These are phyloP conservation scores for Debaryomyces tyrocola DNA, from an alignment of 805 yeast genomes.

Conservation along the genomic window DNA sequence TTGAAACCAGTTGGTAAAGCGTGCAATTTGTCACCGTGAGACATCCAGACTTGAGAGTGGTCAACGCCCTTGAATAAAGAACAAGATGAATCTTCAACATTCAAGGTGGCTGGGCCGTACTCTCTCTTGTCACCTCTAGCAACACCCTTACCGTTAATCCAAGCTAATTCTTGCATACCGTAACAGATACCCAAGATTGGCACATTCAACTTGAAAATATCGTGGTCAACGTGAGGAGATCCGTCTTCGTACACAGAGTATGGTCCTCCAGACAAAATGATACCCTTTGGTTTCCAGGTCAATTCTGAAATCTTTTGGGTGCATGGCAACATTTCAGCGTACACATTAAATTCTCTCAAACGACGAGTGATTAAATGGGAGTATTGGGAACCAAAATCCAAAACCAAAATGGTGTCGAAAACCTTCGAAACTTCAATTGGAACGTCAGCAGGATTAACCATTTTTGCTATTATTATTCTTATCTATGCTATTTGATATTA, in stretches of 20 bases:
- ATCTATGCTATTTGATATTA: not conserved
- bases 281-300: constrained; percentile 94
- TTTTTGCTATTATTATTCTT: not conserved
- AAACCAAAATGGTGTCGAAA: constrained; percentile 94
- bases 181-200: constrained; percentile 98
- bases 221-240: constrained; percentile 97
- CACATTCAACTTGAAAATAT: constrained; percentile 82
- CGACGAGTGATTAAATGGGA: constrained; percentile 96
- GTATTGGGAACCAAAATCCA: constrained; percentile 98
- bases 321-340: constrained; percentile 99
- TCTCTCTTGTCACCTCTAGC: constrained; percentile 97
- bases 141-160: constrained; percentile 94
- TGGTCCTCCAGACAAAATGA: constrained; percentile 95
- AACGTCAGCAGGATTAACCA: constrained; percentile 23
- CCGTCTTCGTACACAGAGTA: constrained; percentile 95
- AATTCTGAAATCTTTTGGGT: constrained; percentile 94
- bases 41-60: constrained; percentile 98
- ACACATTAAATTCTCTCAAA: constrained; percentile 94
- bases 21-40: constrained; percentile 94
- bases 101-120: constrained; percentile 92
- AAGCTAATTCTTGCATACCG: constrained; percentile 98
- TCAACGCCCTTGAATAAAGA: constrained; percentile 85
- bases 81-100: constrained; percentile 65
- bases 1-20: constrained; percentile 88
- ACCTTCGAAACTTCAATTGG: constrained; percentile 74